A percentile compares a stretch with the other conserved stretches of the same genome.
These are phyloP conservation scores for Lactarius pseudohatsudake DNA, from an alignment of 768 basidiomycete species.

Conservation along the genomic window DNA sequence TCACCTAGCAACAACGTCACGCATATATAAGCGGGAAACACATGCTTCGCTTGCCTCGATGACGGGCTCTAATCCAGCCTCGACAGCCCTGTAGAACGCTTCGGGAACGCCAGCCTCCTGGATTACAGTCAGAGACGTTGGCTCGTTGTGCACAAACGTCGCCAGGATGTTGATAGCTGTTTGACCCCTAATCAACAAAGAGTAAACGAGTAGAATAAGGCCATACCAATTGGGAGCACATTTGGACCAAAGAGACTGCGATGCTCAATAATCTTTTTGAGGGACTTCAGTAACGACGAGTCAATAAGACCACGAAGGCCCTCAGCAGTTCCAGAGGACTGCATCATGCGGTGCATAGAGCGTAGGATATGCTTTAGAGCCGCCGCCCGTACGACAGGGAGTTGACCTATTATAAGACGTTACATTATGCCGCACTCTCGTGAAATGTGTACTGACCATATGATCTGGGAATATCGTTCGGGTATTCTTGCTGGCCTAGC, in stretches of 20 bases:
- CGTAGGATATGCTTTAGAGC: slow-evolving; percentile 90
- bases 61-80: slow-evolving; percentile 79
- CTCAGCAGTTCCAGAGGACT: slow-evolving; percentile 90
- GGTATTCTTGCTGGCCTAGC: slow-evolving; percentile 57
- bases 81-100: slow-evolving; percentile 83
- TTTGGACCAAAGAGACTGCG: slow-evolving; percentile 83
- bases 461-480: slow-evolving; percentile 44
- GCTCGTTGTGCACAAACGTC: slow-evolving; percentile 98
- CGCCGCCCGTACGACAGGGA: slow-evolving; percentile 72
- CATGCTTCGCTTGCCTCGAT: slow-evolving; percentile 63
- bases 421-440: slow-evolving; percentile 10
- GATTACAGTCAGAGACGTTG: slow-evolving; percentile 87
- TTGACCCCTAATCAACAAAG: slow-evolving; percentile 25
- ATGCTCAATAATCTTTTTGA: slow-evolving; percentile 86
- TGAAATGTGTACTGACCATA: slow-evolving; percentile 45
- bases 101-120: slow-evolving; percentile 92
- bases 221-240: slow-evolving; percentile 79
- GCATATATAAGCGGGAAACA: neutral
- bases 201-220: slow-evolving; percentile 4
- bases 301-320: slow-evolving; percentile 94
- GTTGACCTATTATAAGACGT: slow-evolving; percentile 52
- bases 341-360: slow-evolving; percentile 97
- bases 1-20: slow-evolving; percentile 53
- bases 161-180: slow-evolving; percentile 93
- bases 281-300: slow-evolving; percentile 75